A percentile compares a stretch with the other conserved stretches of the same genome.
These are phyloP conservation scores for Globisporangium nodosum DNA, from an alignment of 352 stramenopile genomes.

Conservation along the genomic window DNA sequence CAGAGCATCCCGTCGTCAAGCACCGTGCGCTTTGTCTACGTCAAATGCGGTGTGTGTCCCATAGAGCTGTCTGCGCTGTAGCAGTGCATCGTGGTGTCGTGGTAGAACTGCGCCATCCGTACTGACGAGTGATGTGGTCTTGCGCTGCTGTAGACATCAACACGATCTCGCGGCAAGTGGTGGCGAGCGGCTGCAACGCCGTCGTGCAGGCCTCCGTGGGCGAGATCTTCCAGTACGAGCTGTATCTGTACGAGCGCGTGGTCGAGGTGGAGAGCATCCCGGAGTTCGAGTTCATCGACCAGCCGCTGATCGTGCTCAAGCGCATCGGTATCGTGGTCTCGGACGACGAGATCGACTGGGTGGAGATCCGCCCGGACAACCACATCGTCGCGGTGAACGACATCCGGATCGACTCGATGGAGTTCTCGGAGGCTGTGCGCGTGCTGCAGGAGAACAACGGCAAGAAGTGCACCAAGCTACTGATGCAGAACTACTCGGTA, in stretches of 20 bases:
- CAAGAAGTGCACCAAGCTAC: constrained; percentile 77
- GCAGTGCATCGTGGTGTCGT: background rate
- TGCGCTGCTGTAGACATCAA: constrained; percentile 59
- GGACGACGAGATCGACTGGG: constrained; percentile 77
- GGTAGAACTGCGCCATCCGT: background rate
- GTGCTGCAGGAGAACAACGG: constrained; percentile 85
- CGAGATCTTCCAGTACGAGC: constrained; percentile 87
- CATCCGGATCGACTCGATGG: constrained; percentile 80
- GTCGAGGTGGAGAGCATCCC: constrained; percentile 85
- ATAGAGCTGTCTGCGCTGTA: background rate
- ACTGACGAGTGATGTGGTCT: background rate
- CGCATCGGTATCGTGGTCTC: constrained; percentile 71
- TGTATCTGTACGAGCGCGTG: constrained; percentile 83
- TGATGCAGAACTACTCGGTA: constrained; percentile 87
- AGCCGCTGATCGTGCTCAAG: constrained; percentile 82
- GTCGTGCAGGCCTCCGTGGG: constrained; percentile 78
- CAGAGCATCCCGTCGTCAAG: constrained; percentile 59
- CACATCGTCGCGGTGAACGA: constrained; percentile 87
- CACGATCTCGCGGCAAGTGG: constrained; percentile 73
- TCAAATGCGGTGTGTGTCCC: constrained; percentile 52
- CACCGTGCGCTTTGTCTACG: constrained; percentile 80
- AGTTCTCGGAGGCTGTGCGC: constrained; percentile 69
- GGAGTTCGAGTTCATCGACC: constrained; percentile 85
- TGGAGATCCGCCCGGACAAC: constrained; percentile 72
- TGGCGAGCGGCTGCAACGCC: constrained; percentile 81